Percentiles rank a stretch among this genome's conserved stretches.
Evolutionary conservation across 352 stramenopile genomes (phyloP).

Genomic region (Elongisporangium prolatum): DNA sequence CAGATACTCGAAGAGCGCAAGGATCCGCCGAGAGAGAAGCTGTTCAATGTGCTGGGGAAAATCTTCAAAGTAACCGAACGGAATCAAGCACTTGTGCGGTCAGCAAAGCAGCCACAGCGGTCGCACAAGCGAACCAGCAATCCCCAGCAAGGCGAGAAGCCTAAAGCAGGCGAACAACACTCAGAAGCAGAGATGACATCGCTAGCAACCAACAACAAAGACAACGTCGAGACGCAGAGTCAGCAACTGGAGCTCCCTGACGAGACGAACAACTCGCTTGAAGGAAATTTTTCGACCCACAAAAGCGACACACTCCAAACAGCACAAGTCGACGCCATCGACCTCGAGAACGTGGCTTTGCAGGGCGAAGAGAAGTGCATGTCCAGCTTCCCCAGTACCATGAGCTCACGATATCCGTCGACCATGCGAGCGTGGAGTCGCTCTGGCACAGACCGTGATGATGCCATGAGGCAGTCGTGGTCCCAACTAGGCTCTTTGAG

Average conservation of each 20-base stretch:
- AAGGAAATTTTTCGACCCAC: background rate
- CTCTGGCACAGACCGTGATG: background rate
- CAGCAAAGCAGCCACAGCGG: conserved; percentile 13
- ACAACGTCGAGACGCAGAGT: conserved; percentile 1
- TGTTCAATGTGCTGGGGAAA: conserved; percentile 66
- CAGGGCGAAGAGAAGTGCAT: background rate
- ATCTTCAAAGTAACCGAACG: conserved; percentile 72
- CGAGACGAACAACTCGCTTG: background rate
- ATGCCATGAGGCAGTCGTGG: conserved; percentile 16
- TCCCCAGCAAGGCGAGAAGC: conserved; percentile 4
- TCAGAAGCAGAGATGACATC: background rate
- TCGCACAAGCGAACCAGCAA: background rate
- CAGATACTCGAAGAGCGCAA: conserved; percentile 73
- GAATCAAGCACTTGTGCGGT: conserved; percentile 31
- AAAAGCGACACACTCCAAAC: background rate
- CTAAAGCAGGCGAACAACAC: background rate
- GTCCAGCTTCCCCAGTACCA: conserved; percentile 15
- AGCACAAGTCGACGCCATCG: background rate
- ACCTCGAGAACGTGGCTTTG: background rate
- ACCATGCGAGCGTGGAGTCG: conserved; percentile 37
- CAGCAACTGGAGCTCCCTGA: conserved; percentile 4
- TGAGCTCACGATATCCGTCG: conserved; percentile 27
- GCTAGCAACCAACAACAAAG: background rate
- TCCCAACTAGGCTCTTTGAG: conserved; percentile 9
- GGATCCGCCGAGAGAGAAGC: conserved; percentile 55